Base-by-base conservation (phyloP, 108 stramenopile genomes). In the Cyclotella kingstonii region DNA sequence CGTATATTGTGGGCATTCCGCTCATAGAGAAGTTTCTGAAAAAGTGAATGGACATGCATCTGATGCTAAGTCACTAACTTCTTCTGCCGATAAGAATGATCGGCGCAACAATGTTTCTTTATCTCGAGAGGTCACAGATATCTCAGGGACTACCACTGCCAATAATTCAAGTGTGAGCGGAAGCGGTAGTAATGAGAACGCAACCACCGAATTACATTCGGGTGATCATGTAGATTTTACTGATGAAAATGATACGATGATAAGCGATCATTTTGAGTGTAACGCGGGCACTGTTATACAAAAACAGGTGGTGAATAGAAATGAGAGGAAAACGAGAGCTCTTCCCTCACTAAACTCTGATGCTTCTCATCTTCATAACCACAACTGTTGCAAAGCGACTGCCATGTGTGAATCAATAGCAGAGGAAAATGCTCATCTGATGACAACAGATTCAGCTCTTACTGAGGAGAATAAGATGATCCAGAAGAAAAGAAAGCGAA, bases 401-500 rank as follows among this genome's bases (percentile, higher is more conserved):
- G n/a, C 2, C 39, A 21, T 1, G 21, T 9, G 23, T 1, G 23
- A 2, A 21, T 18, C 19, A 46, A 22, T 19, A 46, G 10, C 45
- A 46, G 17, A 23, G 3, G 1, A 36, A 7, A 36, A 36, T 17
- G 33, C 12, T 35, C 33, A 54, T 17, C 9, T 26, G 6, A n/a
- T n/a, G n/a, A n/a, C n/a, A n/a, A 25, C 27, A 21, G 48, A 15
- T 14, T 34, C 27, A 22, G 60, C 48, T 22, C 34, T 54, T 22
- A 53, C 53, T 11, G 33, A 41, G 11, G 30, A 66, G 28, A 45
- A 66, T 23, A 66, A 66, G 28, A 42, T 60, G 29, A 19, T 51
- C 12, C 50, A 68, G 52, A 87, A 87, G 77, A 87, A 87, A 45
- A 66, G 86, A 40, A 87, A 87, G 43, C 59, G 86, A 56, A 80